phyloP scores from a whole-genome alignment of 2,329 filamentous ascomycete genomes.

The Mollisiaceae sp. region DNA sequence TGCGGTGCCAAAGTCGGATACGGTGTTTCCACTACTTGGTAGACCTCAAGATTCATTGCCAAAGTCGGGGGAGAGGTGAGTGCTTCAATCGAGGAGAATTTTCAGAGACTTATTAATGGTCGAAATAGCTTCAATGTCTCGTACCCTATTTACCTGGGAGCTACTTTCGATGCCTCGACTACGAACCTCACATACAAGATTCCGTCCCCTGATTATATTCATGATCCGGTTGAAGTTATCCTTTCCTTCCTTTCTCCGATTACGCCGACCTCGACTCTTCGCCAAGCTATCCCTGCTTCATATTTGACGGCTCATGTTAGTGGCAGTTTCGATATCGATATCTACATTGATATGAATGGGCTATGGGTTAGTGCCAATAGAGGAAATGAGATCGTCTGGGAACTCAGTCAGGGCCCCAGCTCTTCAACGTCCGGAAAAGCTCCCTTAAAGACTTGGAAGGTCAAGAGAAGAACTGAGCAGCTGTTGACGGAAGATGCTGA shows the following conservation, averaged over 20 bases:
- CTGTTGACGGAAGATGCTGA: constrained; percentile 77
- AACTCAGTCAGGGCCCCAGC: constrained; percentile 53
- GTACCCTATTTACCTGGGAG: constrained; percentile 62
- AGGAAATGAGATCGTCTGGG: constrained; percentile 73
- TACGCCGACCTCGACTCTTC: constrained; percentile 40
- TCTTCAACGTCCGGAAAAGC: constrained; percentile 45
- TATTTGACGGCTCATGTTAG: constrained; percentile 76
- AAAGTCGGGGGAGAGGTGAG: constrained; percentile 44
- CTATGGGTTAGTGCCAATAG: constrained; percentile 83
- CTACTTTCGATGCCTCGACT: constrained; percentile 71
- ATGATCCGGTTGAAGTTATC: constrained; percentile 56
- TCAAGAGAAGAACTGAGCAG: constrained; percentile 64
- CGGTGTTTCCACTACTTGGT: constrained; percentile 68
- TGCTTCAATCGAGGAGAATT: neutral
- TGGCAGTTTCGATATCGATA: constrained; percentile 66
- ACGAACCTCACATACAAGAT: constrained; percentile 72
- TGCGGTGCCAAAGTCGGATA: constrained; percentile 61
- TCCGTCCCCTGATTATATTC: constrained; percentile 47
- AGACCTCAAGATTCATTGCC: constrained; percentile 67
- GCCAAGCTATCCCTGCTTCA: constrained; percentile 64
- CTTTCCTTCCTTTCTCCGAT: constrained; percentile 58
- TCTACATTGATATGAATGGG: constrained; percentile 73
- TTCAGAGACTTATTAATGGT: constrained; percentile 13
- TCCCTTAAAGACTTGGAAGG: constrained; percentile 69
- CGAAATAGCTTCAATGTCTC: constrained; percentile 58